Evolutionary conservation across 2,329 filamentous ascomycete species (phyloP).

Genomic region (Pseudopyricularia javanii): DNA sequence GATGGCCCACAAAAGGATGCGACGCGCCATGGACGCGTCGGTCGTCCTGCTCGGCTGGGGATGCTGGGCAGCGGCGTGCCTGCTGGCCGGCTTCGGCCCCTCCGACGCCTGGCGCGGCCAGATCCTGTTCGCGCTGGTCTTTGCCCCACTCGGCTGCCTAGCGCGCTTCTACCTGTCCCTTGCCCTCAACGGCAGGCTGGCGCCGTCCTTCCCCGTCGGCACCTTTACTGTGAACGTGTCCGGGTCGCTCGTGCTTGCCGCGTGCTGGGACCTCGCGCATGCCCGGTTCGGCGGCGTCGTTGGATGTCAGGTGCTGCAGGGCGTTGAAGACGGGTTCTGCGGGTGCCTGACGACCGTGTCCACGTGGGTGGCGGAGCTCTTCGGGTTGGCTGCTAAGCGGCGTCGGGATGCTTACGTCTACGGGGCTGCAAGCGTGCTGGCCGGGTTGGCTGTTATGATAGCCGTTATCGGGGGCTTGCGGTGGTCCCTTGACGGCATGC

Average conservation of each 20-base stretch:
- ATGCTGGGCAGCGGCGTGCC: constrained; percentile 65
- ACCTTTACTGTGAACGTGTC: constrained; percentile 75
- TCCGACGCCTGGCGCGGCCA: constrained; percentile 44
- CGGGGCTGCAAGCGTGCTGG: constrained; percentile 45
- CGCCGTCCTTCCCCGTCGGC: constrained; percentile 62
- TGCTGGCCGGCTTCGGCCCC: constrained; percentile 62
- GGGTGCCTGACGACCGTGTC: constrained; percentile 55
- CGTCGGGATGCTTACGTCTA: constrained; percentile 52
- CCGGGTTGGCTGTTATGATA: constrained; percentile 47
- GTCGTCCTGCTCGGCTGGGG: constrained; percentile 55
- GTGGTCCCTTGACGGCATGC: constrained; percentile 38
- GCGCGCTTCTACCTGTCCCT: constrained; percentile 61
- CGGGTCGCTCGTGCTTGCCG: constrained; percentile 62
- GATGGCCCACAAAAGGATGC: constrained; percentile 19
- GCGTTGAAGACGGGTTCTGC: constrained; percentile 56
- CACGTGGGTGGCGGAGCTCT: constrained; percentile 53
- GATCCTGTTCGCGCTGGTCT: constrained; percentile 65
- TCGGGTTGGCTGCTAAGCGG: constrained; percentile 24
- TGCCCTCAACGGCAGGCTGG: constrained; percentile 53
- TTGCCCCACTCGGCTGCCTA: constrained; percentile 71
- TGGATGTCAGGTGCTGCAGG: constrained; percentile 51
- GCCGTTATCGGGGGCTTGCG: constrained; percentile 62
- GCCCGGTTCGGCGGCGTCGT: constrained; percentile 37
- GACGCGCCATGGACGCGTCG: constrained; percentile 50
- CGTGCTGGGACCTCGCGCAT: constrained; percentile 71